These are phyloP conservation scores for Hypericum androsaemum DNA, from an alignment of 345 rosid genomes.

Conservation along the genomic window DNA sequence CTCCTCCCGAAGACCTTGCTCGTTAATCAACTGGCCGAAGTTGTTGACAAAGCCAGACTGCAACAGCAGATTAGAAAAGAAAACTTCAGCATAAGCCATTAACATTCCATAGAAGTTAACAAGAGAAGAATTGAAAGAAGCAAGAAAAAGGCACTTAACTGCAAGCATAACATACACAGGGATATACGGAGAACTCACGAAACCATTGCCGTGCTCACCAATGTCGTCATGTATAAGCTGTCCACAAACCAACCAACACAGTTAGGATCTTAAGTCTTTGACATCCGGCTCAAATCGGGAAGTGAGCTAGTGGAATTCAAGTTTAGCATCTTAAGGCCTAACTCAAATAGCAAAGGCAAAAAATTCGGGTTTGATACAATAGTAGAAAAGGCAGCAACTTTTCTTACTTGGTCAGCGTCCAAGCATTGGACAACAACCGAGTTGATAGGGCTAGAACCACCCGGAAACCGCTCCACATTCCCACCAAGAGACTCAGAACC, in stretches of 20 bases:
- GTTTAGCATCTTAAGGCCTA: no score
- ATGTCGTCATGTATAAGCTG: conserved; percentile 84
- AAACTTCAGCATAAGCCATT: background rate
- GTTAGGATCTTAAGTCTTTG: background rate
- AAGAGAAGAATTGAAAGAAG: conserved; percentile 6
- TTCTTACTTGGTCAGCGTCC: conserved; percentile 77
- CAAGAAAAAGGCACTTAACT: conserved; percentile 35
- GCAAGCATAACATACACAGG: conserved; percentile 77
- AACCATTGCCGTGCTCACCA: conserved; percentile 44
- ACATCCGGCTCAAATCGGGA: no score
- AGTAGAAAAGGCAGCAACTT: conserved; percentile 1
- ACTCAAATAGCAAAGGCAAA: no score
- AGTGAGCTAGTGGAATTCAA: no score
- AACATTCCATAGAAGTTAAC: background rate
- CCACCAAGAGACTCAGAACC: conserved; percentile 66
- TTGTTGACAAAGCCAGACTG: conserved; percentile 63
- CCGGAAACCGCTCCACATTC: conserved; percentile 30
- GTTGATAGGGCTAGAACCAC: conserved; percentile 49
- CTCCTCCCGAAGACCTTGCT: conserved; percentile 60
- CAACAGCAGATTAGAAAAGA: conserved; percentile 14
- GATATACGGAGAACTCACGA: conserved; percentile 44
- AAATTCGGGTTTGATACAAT: no score
- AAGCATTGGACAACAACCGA: conserved; percentile 56
- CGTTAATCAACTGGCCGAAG: conserved; percentile 73
- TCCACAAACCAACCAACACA: conserved; percentile 4